These are phyloP conservation scores for Alternaria triticina DNA, from an alignment of 2,329 filamentous ascomycete genomes.

Conservation along the genomic window DNA sequence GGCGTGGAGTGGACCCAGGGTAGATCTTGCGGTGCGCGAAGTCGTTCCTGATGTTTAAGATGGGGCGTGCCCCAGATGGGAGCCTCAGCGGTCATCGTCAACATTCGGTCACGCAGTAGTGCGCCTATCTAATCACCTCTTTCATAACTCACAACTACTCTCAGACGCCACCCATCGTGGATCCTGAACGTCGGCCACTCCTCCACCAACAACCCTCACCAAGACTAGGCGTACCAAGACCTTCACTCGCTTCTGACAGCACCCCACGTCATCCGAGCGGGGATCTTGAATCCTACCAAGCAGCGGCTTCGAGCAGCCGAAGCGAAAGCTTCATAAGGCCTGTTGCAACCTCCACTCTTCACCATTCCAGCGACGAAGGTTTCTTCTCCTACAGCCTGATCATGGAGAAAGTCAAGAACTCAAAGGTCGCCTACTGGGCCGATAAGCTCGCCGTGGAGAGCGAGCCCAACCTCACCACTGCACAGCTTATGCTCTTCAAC, in stretches of 20 bases:
- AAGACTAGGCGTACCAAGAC: slow-evolving; percentile 20
- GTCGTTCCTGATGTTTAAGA: slow-evolving; percentile 18
- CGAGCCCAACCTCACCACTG: slow-evolving; percentile 77
- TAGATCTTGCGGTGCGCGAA: background rate
- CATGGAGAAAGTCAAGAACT: slow-evolving; percentile 52
- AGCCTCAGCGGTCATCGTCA: background rate
- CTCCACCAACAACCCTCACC: slow-evolving; percentile 20
- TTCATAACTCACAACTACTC: background rate
- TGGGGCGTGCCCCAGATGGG: slow-evolving; percentile 9
- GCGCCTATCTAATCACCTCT: background rate
- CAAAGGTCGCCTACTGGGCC: slow-evolving; percentile 48
- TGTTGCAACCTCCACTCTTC: slow-evolving; percentile 18
- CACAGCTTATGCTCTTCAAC: slow-evolving; percentile 88
- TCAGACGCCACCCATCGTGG: slow-evolving; percentile 18
- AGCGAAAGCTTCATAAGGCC: slow-evolving; percentile 28
- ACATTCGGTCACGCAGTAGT: background rate
- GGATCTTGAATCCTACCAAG: slow-evolving; percentile 29
- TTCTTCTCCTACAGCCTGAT: slow-evolving; percentile 14
- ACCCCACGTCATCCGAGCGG: slow-evolving; percentile 40
- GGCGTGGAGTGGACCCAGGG: slow-evolving; percentile 2
- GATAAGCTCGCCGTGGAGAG: slow-evolving; percentile 73
- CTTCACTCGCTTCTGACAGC: slow-evolving; percentile 18
- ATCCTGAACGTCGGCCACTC: slow-evolving; percentile 34
- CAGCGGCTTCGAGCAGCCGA: slow-evolving; percentile 24
- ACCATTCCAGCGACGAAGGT: slow-evolving; percentile 25